Percentiles rank a stretch among this genome's conserved stretches.
phyloP scores from a whole-genome alignment of 2,329 filamentous ascomycete species.

The Juglanconis oblonga region DNA sequence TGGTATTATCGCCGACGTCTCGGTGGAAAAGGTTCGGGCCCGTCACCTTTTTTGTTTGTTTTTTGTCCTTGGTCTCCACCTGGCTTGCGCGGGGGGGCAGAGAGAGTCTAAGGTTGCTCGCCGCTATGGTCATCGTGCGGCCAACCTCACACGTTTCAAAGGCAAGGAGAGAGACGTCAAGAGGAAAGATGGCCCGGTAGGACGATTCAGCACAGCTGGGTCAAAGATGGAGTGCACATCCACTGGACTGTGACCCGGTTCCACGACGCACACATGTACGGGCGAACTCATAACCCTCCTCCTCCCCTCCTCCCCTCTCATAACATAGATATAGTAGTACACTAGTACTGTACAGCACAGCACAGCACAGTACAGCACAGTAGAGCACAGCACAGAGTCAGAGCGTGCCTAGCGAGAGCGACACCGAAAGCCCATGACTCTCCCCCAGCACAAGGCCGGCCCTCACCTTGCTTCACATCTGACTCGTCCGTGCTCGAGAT shows the following conservation, averaged over 20 bases:
- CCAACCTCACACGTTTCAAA: neutral
- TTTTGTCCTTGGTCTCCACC: too few species aligned
- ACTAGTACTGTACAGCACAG: too few species aligned
- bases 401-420: slow-evolving; percentile 10
- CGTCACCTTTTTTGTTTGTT: too few species aligned
- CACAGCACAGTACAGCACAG: too few species aligned
- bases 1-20: too few species aligned
- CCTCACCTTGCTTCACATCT: slow-evolving; percentile 6
- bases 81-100: too few species aligned
- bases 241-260: neutral
- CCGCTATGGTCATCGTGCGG: neutral
- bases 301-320: too few species aligned
- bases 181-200: neutral
- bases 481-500: slow-evolving; percentile 13
- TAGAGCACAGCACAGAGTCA: too few species aligned
- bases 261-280: neutral
- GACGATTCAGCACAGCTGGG: neutral
- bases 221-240: neutral
- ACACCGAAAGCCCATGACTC: neutral
- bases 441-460: neutral
- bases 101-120: too few species aligned
- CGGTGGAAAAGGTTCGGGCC: too few species aligned
- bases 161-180: neutral
- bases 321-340: too few species aligned
- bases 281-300: too few species aligned